A percentile compares a stretch with the other conserved stretches of the same genome.
phyloP scores from a whole-genome alignment of 345 rosid species.

The Gossypium herbaceum region DNA sequence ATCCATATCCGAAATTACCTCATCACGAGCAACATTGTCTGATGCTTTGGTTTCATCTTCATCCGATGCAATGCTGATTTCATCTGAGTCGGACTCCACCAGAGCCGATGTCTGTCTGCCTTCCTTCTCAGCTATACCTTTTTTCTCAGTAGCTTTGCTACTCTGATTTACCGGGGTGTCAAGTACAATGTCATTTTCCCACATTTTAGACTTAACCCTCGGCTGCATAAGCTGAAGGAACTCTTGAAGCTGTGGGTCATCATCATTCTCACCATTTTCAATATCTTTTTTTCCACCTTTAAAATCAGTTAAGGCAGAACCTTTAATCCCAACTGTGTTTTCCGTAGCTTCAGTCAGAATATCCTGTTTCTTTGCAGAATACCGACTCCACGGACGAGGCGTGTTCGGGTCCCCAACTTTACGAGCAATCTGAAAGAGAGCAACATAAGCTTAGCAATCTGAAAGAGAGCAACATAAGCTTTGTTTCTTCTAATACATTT shows the following conservation, averaged over 20 bases:
- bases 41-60: slow-evolving; percentile 27
- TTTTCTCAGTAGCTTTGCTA: slow-evolving; percentile 21
- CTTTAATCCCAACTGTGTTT: slow-evolving; percentile 19
- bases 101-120: slow-evolving; percentile 20
- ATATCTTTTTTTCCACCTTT: slow-evolving; percentile 32
- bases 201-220: slow-evolving; percentile 61
- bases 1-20: slow-evolving; percentile 70
- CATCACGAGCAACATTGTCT: slow-evolving; percentile 33
- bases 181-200: slow-evolving; percentile 65
- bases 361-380: slow-evolving; percentile 48
- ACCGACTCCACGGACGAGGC: slow-evolving; percentile 89
- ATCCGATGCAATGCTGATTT: slow-evolving; percentile 23
- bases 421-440: slow-evolving; percentile 55
- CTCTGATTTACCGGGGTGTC: slow-evolving; percentile 27
- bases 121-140: slow-evolving; percentile 28
- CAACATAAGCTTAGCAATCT: slow-evolving; percentile 48
- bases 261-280: slow-evolving; percentile 31
- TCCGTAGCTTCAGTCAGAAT: slow-evolving; percentile 23
- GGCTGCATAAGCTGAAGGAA: slow-evolving; percentile 86
- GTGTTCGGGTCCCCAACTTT: slow-evolving; percentile 58
- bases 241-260: slow-evolving; percentile 54
- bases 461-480: slow-evolving; percentile 10
- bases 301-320: slow-evolving; percentile 6
- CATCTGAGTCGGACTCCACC: slow-evolving; percentile 22
- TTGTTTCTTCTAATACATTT: not conserved